Percentiles rank a stretch among this genome's conserved stretches.
phyloP scores from a whole-genome alignment of 805 yeast genomes.

The Zygoascus tannicola region DNA sequence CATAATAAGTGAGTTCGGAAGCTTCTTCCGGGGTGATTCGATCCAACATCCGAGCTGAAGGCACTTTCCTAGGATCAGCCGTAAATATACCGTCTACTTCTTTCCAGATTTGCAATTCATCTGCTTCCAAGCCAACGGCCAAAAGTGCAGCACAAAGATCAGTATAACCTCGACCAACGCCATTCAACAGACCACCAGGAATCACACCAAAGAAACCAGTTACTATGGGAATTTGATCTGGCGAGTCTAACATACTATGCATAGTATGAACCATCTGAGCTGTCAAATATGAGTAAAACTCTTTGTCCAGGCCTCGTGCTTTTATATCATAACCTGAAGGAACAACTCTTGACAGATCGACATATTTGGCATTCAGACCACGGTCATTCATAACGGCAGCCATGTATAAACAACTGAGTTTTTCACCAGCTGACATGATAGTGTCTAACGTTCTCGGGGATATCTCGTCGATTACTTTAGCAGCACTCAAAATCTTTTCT shows the following conservation, averaged over 20 bases:
- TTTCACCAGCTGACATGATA: constrained; percentile 91
- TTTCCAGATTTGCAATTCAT: constrained; percentile 95
- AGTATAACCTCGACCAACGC: constrained; percentile 96
- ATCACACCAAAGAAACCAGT: constrained; percentile 94
- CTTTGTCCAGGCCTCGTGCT: constrained; percentile 52
- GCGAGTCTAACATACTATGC: constrained; percentile 16
- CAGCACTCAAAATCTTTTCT: constrained; percentile 67
- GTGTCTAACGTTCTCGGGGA: constrained; percentile 79
- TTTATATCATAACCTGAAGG: constrained; percentile 48
- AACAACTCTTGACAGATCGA: constrained; percentile 69
- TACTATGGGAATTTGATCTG: constrained; percentile 65
- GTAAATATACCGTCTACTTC: constrained; percentile 99
- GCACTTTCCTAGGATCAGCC: constrained; percentile 95
- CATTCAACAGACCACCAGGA: constrained; percentile 90
- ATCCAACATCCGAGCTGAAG: constrained; percentile 72
- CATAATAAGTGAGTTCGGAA: constrained; percentile 94
- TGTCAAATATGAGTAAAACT: constrained; percentile 47
- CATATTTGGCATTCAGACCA: constrained; percentile 67
- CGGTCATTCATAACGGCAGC: constrained; percentile 73
- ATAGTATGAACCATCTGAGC: constrained; percentile 41
- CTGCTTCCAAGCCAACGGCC: constrained; percentile 88
- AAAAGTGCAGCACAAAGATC: constrained; percentile 95
- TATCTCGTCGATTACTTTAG: constrained; percentile 86
- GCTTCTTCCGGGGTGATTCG: constrained; percentile 98
- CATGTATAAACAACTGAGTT: constrained; percentile 83